phyloP scores from a whole-genome alignment of 2,329 filamentous ascomycete species.

The Ascomycota sp. region DNA sequence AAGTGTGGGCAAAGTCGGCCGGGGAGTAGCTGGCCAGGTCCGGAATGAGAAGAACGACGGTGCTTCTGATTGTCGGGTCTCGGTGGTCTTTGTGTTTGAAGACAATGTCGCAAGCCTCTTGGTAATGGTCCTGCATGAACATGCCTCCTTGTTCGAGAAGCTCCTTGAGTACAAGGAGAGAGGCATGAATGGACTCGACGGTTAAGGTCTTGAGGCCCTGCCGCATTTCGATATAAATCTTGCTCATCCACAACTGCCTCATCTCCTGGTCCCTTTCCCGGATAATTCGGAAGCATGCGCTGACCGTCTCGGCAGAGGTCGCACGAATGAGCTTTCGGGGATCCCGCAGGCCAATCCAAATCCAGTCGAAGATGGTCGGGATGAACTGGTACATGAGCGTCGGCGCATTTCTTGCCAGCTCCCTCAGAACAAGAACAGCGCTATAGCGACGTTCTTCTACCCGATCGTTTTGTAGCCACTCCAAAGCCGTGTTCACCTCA shows the following conservation, averaged over 20 bases:
- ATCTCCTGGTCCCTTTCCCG: conserved; percentile 75
- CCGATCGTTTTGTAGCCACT: conserved; percentile 89
- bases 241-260: conserved; percentile 69
- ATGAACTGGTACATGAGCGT: conserved; percentile 93
- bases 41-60: conserved; percentile 77
- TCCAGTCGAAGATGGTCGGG: conserved; percentile 80
- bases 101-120: conserved; percentile 79
- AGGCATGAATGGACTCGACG: conserved; percentile 81
- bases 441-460: conserved; percentile 86
- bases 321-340: conserved; percentile 76
- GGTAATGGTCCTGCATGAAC: conserved; percentile 95
- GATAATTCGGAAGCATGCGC: conserved; percentile 88
- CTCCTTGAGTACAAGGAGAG: conserved; percentile 76
- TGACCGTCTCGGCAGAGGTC: conserved; percentile 78
- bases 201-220: conserved; percentile 59
- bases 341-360: conserved; percentile 86
- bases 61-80: conserved; percentile 67
- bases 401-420: conserved; percentile 77
- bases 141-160: conserved; percentile 85
- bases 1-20: conserved; percentile 64
- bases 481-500: conserved; percentile 84
- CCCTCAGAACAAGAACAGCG: conserved; percentile 71
- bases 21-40: conserved; percentile 84
- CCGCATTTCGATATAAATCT: conserved; percentile 72
- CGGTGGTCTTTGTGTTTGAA: conserved; percentile 82